Evolutionary conservation across 495 filamentous ascomycete species (phyloP).

Genomic region (Geoglossum glabrum): DNA sequence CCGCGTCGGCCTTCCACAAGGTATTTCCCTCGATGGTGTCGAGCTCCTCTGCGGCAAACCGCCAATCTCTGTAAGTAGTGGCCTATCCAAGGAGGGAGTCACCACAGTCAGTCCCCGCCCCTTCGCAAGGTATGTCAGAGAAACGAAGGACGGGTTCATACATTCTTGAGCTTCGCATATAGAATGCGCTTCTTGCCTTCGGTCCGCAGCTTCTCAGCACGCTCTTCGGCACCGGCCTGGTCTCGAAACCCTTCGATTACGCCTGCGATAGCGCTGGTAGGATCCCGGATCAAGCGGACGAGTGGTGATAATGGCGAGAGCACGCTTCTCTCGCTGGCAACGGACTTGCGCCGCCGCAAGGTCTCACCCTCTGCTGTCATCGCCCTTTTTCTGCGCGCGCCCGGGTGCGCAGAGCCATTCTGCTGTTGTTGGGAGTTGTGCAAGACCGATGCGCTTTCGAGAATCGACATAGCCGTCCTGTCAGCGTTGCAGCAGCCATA

Average conservation of each 20-base stretch:
- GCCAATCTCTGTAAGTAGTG: slow-evolving; percentile 18
- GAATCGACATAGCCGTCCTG: neutral
- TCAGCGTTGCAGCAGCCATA: neutral
- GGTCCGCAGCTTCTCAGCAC: slow-evolving; percentile 19
- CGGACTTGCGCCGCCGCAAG: neutral
- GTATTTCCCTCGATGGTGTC: slow-evolving; percentile 67
- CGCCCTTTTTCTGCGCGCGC: neutral
- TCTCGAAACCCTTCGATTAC: neutral
- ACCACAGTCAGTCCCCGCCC: neutral
- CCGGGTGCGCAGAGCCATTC: neutral
- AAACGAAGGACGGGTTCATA: slow-evolving; percentile 11
- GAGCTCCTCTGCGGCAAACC: slow-evolving; percentile 45
- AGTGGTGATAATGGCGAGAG: neutral
- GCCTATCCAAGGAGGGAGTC: slow-evolving; percentile 11
- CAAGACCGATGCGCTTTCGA: neutral
- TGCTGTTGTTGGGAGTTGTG: neutral
- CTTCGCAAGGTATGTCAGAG: neutral
- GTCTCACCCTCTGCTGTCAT: neutral
- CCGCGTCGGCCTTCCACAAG: slow-evolving; percentile 54
- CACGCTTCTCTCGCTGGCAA: neutral
- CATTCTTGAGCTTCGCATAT: slow-evolving; percentile 39
- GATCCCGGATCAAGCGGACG: slow-evolving; percentile 1
- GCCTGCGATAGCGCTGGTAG: neutral
- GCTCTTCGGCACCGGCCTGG: neutral
- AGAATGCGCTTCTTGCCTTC: slow-evolving; percentile 45